Evolutionary conservation across 2,329 filamentous ascomycete species (phyloP).

Genomic region (Bipolaris bicolor): DNA sequence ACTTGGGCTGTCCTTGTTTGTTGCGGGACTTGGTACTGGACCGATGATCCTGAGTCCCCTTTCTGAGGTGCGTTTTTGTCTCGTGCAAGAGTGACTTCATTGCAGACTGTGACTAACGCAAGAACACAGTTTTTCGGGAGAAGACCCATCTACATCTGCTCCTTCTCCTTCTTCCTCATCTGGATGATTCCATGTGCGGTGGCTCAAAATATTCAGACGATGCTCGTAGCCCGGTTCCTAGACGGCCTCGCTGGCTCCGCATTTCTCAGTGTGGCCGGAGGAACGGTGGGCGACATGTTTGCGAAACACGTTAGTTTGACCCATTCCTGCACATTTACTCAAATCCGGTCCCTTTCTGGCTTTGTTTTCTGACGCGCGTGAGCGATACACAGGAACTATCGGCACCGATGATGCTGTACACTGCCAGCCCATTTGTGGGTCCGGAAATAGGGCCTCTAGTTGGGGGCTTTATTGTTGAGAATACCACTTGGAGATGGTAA

Average conservation of each 20-base stretch:
- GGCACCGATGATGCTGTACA: slow-evolving; percentile 81
- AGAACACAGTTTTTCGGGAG: slow-evolving; percentile 74
- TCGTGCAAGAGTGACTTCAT: too few species aligned
- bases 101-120: slow-evolving; percentile 1
- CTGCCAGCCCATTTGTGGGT: slow-evolving; percentile 58
- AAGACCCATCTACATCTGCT: slow-evolving; percentile 77
- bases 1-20: slow-evolving; percentile 81
- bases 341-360: too few species aligned
- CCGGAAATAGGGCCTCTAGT: slow-evolving; percentile 65
- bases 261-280: slow-evolving; percentile 74
- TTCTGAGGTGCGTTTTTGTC: slow-evolving; percentile 56
- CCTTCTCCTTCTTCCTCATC: slow-evolving; percentile 76
- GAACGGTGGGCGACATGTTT: slow-evolving; percentile 75
- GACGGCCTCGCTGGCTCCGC: slow-evolving; percentile 71
- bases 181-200: slow-evolving; percentile 84
- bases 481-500: slow-evolving; percentile 65
- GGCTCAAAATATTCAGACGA: slow-evolving; percentile 79
- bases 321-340: too few species aligned
- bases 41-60: slow-evolving; percentile 63
- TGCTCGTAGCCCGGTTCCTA: slow-evolving; percentile 79
- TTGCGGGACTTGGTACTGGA: slow-evolving; percentile 71
- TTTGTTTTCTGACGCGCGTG: slow-evolving; percentile 30
- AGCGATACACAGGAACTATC: slow-evolving; percentile 62
- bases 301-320: slow-evolving; percentile 39
- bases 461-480: slow-evolving; percentile 83